Evolutionary conservation across 2,329 filamentous ascomycete genomes (phyloP).

Genomic region (Pseudonectria buxi): DNA sequence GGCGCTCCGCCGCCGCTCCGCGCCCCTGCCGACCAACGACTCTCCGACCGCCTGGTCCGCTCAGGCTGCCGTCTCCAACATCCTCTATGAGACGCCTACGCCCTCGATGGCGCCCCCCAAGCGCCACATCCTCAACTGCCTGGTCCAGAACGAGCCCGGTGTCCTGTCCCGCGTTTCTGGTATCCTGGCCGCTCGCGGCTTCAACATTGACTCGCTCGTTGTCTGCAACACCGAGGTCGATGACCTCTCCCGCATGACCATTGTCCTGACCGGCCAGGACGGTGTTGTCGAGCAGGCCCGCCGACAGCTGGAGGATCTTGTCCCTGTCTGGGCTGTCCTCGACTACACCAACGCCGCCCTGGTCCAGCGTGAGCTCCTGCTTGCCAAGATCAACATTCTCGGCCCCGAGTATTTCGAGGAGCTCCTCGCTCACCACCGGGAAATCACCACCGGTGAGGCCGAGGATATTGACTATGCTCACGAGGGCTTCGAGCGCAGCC

Average conservation of each 20-base stretch:
- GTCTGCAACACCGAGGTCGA: conserved; percentile 97
- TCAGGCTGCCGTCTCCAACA: conserved; percentile 92
- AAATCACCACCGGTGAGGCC: conserved; percentile 56
- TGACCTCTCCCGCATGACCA: conserved; percentile 96
- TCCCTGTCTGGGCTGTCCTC: conserved; percentile 95
- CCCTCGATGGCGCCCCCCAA: conserved; percentile 80
- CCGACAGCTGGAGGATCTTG: conserved; percentile 89
- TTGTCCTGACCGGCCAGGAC: conserved; percentile 92
- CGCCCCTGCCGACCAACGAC: conserved; percentile 73
- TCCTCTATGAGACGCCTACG: conserved; percentile 94
- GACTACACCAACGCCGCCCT: conserved; percentile 91
- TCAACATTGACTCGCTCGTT: conserved; percentile 98
- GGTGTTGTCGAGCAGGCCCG: conserved; percentile 96
- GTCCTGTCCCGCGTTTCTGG: conserved; percentile 94
- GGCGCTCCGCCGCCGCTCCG: conserved; percentile 83
- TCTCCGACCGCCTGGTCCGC: conserved; percentile 77
- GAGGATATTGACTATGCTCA: conserved; percentile 37
- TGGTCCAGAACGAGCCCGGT: conserved; percentile 98
- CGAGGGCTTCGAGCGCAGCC: conserved; percentile 31
- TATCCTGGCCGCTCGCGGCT: conserved; percentile 89
- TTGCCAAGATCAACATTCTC: conserved; percentile 94
- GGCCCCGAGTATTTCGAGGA: conserved; percentile 98
- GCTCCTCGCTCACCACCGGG: conserved; percentile 87
- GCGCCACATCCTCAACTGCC: conserved; percentile 93
- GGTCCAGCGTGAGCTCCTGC: conserved; percentile 88